These are phyloP conservation scores for Raffaelea deltoideospora DNA, from an alignment of 2,329 filamentous ascomycete genomes.

Conservation along the genomic window DNA sequence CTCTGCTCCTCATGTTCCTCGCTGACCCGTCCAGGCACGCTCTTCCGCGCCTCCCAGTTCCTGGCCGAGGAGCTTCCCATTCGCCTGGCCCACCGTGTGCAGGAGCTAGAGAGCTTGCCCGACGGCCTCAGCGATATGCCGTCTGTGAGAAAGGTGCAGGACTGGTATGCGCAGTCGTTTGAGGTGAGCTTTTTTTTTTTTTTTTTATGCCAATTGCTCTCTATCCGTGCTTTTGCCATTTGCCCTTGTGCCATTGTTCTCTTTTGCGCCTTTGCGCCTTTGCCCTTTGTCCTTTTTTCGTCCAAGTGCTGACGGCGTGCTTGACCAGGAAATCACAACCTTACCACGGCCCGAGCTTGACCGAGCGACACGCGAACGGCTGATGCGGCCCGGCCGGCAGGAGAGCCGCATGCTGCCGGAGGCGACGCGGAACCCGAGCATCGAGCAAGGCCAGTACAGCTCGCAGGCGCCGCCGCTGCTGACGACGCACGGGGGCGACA, in stretches of 20 bases:
- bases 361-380: conserved; percentile 59
- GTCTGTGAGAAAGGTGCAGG: conserved; percentile 83
- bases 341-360: conserved; percentile 64
- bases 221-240: too few species aligned
- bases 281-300: too few species aligned
- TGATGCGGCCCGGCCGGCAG: conserved; percentile 51
- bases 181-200: conserved; percentile 48
- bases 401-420: conserved; percentile 57
- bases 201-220: too few species aligned
- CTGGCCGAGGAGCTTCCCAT: conserved; percentile 97
- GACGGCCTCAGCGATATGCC: conserved; percentile 98
- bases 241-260: conserved; percentile 1
- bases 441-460: conserved; percentile 67
- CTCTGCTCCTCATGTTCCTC: background rate
- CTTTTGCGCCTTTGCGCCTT: background rate
- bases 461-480: conserved; percentile 26
- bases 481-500: conserved; percentile 13
- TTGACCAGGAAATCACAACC: conserved; percentile 88
- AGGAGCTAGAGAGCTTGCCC: conserved; percentile 80
- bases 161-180: conserved; percentile 99
- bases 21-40: conserved; percentile 50
- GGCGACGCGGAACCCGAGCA: conserved; percentile 78
- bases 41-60: conserved; percentile 96
- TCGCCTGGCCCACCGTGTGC: conserved; percentile 85
- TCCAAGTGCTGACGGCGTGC: too few species aligned